Base-by-base conservation (phyloP, 768 basidiomycete species). In the Austroboletus eburneus region DNA sequence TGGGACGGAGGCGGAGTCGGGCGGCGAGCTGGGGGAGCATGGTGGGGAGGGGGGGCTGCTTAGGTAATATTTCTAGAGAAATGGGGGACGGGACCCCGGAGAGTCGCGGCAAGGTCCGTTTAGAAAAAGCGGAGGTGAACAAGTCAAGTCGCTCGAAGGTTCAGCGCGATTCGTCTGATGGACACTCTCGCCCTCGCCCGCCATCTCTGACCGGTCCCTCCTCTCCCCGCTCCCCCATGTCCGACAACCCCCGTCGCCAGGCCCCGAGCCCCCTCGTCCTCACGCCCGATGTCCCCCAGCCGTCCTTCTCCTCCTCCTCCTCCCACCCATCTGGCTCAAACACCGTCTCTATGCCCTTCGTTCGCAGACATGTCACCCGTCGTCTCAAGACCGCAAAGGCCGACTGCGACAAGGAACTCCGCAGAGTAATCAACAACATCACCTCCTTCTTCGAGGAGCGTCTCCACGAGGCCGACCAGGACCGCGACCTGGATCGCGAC, bases 321-420 rank as follows among this genome's bases (percentile, higher is more conserved):
- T 59, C 57, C 57, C 56, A 70, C 59, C 72, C 71, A 40, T 80
- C 81, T 5, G 75, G 73, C 42, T 75, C 84, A 22, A 87, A 86
- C 64, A 87, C 85, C 44, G 86, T 91, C 43, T 89, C 89, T 44
- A 91, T 91, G 89, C 88, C 89, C 49, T 91, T 91, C 64, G 89
- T 97, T 52, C 77, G 89, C 51, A 81, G 91, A 45, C 94, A 97
- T 72, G 91, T 98, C 59, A 91, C 87, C 32, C 81, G 91, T 53
- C 84, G 96, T 48, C 82, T 98, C 68, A 87, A 84, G 72, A 87
- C 86, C 4, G 93, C 95, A 48, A 98, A 99, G 74, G 81, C 88
- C 42, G 89, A 90, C 54, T 99, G 95, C 75, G 92, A 99, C 79
- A 89, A 88, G 74, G 92, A 96, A 68, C 81, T 99, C 9, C 84